These are phyloP conservation scores for Apium graveolens DNA, from an alignment of 129 eudicot species.

Conservation along the genomic window DNA sequence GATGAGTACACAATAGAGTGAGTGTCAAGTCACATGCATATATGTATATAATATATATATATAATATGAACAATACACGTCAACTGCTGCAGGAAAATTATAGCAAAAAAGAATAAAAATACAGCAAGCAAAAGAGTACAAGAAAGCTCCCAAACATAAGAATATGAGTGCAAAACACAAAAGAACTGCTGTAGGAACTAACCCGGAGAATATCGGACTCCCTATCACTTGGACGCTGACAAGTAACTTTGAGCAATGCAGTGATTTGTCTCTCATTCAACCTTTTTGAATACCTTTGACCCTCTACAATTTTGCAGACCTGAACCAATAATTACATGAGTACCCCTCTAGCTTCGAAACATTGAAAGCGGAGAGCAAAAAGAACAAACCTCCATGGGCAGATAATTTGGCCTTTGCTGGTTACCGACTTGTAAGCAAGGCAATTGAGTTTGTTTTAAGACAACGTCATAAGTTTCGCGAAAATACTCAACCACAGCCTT, in stretches of 20 bases:
- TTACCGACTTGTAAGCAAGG: conserved; percentile 96
- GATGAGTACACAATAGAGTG: neutral
- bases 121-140: neutral
- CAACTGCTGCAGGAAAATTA: no score
- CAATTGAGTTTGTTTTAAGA: conserved; percentile 70
- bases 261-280: conserved; percentile 82
- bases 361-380: neutral
- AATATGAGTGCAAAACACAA: neutral
- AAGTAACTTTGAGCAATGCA: conserved; percentile 79
- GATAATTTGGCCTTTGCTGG: conserved; percentile 58
- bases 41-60: no score
- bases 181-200: neutral
- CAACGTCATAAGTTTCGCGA: conserved; percentile 59
- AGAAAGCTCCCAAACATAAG: neutral
- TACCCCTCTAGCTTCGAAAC: neutral
- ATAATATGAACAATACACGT: neutral
- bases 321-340: conserved; percentile 15
- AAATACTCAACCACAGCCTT: conserved; percentile 86
- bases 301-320: conserved; percentile 94
- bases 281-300: conserved; percentile 80
- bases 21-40: neutral
- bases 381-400: conserved; percentile 81
- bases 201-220: conserved; percentile 76
- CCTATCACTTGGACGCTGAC: conserved; percentile 85
- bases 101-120: neutral